A percentile compares a stretch with the other conserved stretches of the same genome.
phyloP scores from a whole-genome alignment of 2,329 filamentous ascomycete genomes.

The Alternaria solani region DNA sequence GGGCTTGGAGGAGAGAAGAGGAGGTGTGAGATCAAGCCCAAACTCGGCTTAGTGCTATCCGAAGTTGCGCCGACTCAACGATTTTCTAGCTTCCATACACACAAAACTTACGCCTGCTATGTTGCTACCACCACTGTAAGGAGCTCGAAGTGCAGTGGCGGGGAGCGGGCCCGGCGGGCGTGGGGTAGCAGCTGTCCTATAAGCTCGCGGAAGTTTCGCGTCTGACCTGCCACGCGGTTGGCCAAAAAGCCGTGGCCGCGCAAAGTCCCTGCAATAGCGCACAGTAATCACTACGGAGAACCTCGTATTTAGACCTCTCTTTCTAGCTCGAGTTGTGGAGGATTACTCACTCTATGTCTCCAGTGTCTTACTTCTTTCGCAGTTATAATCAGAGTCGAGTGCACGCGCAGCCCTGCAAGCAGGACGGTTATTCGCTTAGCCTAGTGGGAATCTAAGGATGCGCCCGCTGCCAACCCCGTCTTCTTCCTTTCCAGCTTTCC shows the following conservation, averaged over 20 bases:
- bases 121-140: too few species aligned
- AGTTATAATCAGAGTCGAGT: neutral
- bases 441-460: neutral
- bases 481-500: neutral
- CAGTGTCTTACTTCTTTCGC: neutral
- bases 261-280: neutral
- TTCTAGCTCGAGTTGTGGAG: neutral
- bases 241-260: neutral
- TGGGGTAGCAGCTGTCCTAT: constrained; percentile 1
- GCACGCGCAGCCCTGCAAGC: neutral
- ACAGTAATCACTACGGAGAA: neutral
- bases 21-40: too few species aligned
- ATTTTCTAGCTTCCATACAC: neutral
- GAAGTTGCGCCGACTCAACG: neutral
- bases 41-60: neutral
- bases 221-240: neutral
- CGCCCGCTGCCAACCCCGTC: neutral
- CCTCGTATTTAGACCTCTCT: neutral
- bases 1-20: neutral
- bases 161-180: constrained; percentile 1
- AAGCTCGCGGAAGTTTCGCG: neutral
- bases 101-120: neutral
- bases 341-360: neutral
- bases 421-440: neutral
- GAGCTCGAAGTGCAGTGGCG: neutral